phyloP scores from a whole-genome alignment of 108 stramenopile genomes.

The Cyclostephanos invisitatus region DNA sequence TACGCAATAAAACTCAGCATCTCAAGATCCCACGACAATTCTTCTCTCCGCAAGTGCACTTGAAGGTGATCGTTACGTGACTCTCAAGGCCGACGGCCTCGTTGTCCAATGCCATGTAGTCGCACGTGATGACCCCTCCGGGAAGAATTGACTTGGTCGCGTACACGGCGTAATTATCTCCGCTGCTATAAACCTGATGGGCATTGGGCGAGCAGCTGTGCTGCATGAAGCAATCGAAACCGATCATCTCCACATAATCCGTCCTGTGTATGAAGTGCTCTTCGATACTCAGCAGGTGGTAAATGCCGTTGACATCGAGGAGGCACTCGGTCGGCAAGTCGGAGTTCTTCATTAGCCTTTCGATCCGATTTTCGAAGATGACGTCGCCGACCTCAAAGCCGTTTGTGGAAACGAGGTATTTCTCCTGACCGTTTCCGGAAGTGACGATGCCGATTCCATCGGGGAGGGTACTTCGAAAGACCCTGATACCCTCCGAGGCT shows the following conservation, averaged over 20 bases:
- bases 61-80: constrained; percentile 3
- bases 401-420: constrained; percentile 29
- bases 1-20: neutral
- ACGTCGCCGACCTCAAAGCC: constrained; percentile 28
- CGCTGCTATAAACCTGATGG: constrained; percentile 16
- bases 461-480: constrained; percentile 26
- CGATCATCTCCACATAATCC: constrained; percentile 28
- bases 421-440: constrained; percentile 15
- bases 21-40: constrained; percentile 16
- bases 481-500: neutral
- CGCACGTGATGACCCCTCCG: constrained; percentile 38
- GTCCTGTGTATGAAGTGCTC: constrained; percentile 37
- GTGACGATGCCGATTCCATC: constrained; percentile 25
- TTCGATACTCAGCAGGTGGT: constrained; percentile 18
- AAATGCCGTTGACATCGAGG: constrained; percentile 17
- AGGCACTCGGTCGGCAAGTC: constrained; percentile 3
- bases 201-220: constrained; percentile 34
- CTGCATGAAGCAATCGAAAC: constrained; percentile 39
- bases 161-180: constrained; percentile 23
- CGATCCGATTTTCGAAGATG: constrained; percentile 17
- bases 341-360: constrained; percentile 13
- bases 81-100: constrained; percentile 6
- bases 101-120: constrained; percentile 27
- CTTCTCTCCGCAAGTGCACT: constrained; percentile 14
- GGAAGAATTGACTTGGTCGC: constrained; percentile 25